Evolutionary conservation across 306 rosid genomes (phyloP).

Genomic region (Malus sylvestris): DNA sequence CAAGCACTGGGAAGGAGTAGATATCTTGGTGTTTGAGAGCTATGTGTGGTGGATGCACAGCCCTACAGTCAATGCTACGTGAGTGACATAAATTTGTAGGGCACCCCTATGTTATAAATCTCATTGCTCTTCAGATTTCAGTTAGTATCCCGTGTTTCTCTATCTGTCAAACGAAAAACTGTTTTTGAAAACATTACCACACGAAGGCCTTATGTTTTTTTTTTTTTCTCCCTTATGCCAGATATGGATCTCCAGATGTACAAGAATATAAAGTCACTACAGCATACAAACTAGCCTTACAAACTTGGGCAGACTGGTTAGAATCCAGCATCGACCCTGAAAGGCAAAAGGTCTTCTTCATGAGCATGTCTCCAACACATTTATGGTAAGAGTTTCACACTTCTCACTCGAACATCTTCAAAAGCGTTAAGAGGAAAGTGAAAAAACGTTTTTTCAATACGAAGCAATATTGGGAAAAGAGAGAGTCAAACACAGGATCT

Average conservation of each 20-base stretch:
- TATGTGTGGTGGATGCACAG: constrained; percentile 88
- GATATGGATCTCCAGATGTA: constrained; percentile 59
- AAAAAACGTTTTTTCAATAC: no score
- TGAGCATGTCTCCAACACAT: constrained; percentile 95
- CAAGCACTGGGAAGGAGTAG: constrained; percentile 78
- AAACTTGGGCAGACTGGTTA: constrained; percentile 85
- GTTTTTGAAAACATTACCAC: no score
- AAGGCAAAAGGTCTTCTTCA: constrained; percentile 64
- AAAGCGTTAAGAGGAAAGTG: background rate
- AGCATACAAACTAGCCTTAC: constrained; percentile 76
- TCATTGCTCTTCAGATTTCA: background rate
- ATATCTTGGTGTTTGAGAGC: constrained; percentile 83
- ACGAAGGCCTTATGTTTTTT: background rate
- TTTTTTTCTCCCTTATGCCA: constrained; percentile 4
- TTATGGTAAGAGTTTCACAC: constrained; percentile 56
- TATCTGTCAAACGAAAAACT: no score
- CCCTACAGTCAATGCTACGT: constrained; percentile 81
- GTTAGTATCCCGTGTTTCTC: no score
- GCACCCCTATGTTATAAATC: background rate
- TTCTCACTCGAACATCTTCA: background rate
- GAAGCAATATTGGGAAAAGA: no score
- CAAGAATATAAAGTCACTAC: constrained; percentile 64
- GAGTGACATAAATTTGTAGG: constrained; percentile 3
- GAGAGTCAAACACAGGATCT: no score
- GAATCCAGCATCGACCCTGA: constrained; percentile 54